Base-by-base conservation (phyloP, 106 monocot genomes). In the Hemerocallis citrina region DNA sequence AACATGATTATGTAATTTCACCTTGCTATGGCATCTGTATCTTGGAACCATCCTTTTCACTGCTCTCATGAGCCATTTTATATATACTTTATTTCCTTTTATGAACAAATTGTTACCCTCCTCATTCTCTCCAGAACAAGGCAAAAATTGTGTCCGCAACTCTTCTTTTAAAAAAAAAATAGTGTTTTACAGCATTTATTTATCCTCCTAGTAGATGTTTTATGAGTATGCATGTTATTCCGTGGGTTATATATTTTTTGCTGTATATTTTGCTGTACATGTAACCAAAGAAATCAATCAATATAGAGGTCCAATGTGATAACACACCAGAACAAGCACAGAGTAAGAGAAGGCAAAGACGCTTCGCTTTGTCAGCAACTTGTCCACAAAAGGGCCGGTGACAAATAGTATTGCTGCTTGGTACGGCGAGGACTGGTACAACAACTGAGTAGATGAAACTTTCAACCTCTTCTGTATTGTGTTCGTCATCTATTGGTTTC, bases 381-480 rank as follows among this genome's bases (percentile, higher is more conserved):
- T 56, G 1, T 90, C 89, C 4, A 89, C 81, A 60, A 85, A 85
- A 25, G 89, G 89, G 49, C 89, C 89, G 11, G 63, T 45, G 40
- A 68, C 74, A 35, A 85, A 78, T 30, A 89, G 59, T 5, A 81
- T 62, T 2, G 77, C 78, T 2, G 84, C 72, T 40, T 89, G 89
- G 66, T 85, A 89, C 0, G 89, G 84, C 20, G 80, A 78, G 35
- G 89, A 89, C 50, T 84, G 89, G 60, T 89, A 89, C 40, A 89
- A 65, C 17, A 89, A 81, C 43, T 89, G 89, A 30, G 89, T 89
- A 0, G 89, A 89, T 13, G 89, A 81, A 12, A 89, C 84, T 48
- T 74, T 68, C 61, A 77, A 55, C 20, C 27, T 77, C 75, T 78
- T 89, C 58, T 89, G 88, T 62, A 88, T 88, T 34, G 79, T 79